Evolutionary conservation across 2,329 filamentous ascomycete genomes (phyloP), one percentile per base, ranked within the genome.

Genomic region (Aspergillus sp.): DNA sequence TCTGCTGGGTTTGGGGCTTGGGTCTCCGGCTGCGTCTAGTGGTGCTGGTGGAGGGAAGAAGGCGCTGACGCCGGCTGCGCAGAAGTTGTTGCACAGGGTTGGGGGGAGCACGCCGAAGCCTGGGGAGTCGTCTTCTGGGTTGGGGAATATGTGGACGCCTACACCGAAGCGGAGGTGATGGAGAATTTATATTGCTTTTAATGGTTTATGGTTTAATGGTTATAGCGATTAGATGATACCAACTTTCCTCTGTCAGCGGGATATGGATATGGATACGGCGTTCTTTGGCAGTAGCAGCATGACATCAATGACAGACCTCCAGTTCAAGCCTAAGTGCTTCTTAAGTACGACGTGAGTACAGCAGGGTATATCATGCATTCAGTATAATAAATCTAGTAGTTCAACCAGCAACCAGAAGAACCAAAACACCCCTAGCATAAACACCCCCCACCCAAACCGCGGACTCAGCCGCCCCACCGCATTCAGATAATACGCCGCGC

Each of bases 401-500:
- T n/a, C n/a, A n/a, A n/a, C 32, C 38, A 36, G 44, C 25, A 34
- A 39, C 26, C 47, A 44, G 35, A 41, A 33, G 12, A 38, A 24
- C 32, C 40, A 50, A 14, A 43, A 14, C 29, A 27, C 29, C 5
- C 30, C 40, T 35, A 32, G 10, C 4, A 17, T 19, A 32, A 30
- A 32, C 5, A 39, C 6, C 10, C n/a, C 12, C 10, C 25, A 12
- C 26, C 33, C 29, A 8, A 35, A 8, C 10, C 20, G 10, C 15
- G 22, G 27, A 22, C 32, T 22, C 8, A 35, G 12, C 15, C 29
- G 29, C 8, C 14, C 15, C 8, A 22, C 41, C 2, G 13, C 29
- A 33, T 53, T 67, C 27, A 67, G 56, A 40, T 65, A 68, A 48
- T 74, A 72, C 3, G 71, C 70, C 14, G 72, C 71, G 3, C 75